Conservation (phyloP, 1,284 basidiomycete species). For the Inonotus hispidus region DNA sequence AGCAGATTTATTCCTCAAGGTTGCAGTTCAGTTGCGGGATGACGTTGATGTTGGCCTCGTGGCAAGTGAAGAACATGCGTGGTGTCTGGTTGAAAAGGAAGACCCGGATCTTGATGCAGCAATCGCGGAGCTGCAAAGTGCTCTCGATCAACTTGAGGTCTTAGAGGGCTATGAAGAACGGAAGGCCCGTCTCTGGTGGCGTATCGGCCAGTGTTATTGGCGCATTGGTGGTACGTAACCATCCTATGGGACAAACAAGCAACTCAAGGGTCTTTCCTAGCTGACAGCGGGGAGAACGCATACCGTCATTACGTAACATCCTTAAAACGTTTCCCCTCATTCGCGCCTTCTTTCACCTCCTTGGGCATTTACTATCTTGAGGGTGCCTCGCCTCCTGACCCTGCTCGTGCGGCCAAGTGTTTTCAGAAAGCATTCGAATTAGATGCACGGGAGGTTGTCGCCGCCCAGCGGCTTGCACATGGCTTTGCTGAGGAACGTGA, state of each 20-base stretch:
- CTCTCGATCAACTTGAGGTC: conserved; percentile 53
- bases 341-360: conserved; percentile 90
- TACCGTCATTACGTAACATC: conserved; percentile 82
- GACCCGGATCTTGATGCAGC: conserved; percentile 42
- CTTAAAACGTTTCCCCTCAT: conserved; percentile 72
- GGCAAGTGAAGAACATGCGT: conserved; percentile 79
- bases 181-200: conserved; percentile 79
- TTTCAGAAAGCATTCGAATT: conserved; percentile 99
- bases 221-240: conserved; percentile 58
- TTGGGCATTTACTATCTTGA: conserved; percentile 89
- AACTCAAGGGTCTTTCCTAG: conserved; percentile 26
- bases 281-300: conserved; percentile 49
- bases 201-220: conserved; percentile 79
- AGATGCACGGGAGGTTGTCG: conserved; percentile 83
- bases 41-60: conserved; percentile 51
- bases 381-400: conserved; percentile 67
- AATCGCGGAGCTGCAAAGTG: conserved; percentile 48
- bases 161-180: conserved; percentile 50
- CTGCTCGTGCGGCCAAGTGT: conserved; percentile 85
- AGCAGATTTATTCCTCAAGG: conserved; percentile 50
- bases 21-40: conserved; percentile 41
- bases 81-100: conserved; percentile 71
- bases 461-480: conserved; percentile 79
- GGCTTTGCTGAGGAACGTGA: conserved; percentile 91
- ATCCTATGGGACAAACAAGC: neutral